Percentiles rank a stretch among this genome's conserved stretches.
These are phyloP conservation scores for Millerozyma miso DNA, from an alignment of 805 yeast species.

Conservation along the genomic window DNA sequence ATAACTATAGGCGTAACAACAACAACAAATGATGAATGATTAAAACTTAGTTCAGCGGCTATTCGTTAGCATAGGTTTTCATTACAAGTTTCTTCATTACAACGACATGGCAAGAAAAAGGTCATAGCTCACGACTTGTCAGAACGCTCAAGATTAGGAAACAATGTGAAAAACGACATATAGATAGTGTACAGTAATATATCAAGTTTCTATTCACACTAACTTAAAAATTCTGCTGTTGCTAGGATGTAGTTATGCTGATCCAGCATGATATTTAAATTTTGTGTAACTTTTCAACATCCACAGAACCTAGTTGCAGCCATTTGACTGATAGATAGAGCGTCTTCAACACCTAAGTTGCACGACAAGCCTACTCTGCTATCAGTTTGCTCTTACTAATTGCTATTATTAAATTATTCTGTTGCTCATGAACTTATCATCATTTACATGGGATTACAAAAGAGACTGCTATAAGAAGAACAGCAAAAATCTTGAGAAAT, in stretches of 20 bases:
- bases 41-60: not conserved
- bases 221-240: not conserved
- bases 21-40: conserved; percentile 1
- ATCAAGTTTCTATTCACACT: not conserved
- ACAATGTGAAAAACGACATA: not conserved
- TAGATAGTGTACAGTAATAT: not conserved
- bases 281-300: not conserved
- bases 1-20: conserved; percentile 10
- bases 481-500: not conserved
- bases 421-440: not conserved
- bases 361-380: too few species aligned
- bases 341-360: too few species aligned
- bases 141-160: not conserved
- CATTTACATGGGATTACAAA: not conserved
- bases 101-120: not conserved
- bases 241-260: not conserved
- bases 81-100: not conserved
- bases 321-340: too few species aligned
- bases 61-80: not conserved
- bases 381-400: too few species aligned
- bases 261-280: not conserved
- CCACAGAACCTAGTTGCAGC: conserved; percentile 1
- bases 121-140: not conserved
- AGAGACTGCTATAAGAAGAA: not conserved
- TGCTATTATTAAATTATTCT: not conserved